Evolutionary conservation across 176 grass and related monocot species (phyloP).

Genomic region (Triticum timopheevii): DNA sequence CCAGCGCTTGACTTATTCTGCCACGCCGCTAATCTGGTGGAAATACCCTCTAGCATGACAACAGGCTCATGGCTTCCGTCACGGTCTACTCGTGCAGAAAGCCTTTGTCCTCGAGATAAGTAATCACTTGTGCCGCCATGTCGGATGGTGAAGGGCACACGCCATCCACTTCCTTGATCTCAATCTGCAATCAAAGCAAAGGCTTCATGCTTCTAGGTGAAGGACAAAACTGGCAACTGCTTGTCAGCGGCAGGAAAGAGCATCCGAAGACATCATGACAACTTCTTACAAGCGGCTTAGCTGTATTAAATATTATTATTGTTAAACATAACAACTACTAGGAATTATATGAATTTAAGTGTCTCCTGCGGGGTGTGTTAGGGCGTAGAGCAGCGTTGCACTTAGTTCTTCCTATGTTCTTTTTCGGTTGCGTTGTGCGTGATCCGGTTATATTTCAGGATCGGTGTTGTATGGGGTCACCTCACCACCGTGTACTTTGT

Average conservation of each 20-base stretch:
- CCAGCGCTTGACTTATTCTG: slow-evolving; percentile 18
- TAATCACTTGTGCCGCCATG: slow-evolving; percentile 76
- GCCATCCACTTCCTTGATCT: slow-evolving; percentile 82
- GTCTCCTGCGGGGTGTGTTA: too few relatives aligned
- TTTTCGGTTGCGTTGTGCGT: too few relatives aligned
- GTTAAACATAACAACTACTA: background rate
- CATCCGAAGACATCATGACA: background rate
- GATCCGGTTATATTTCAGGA: too few relatives aligned
- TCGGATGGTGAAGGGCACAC: slow-evolving; percentile 68
- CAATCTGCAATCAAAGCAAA: slow-evolving; percentile 59
- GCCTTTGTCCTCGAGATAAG: slow-evolving; percentile 90
- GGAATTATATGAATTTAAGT: too few relatives aligned
- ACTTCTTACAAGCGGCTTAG: background rate
- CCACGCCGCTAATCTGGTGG: background rate
- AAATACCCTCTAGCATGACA: background rate
- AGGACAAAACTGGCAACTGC: background rate
- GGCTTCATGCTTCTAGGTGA: background rate
- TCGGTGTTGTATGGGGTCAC: too few relatives aligned
- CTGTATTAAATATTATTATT: background rate
- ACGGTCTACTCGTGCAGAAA: slow-evolving; percentile 57
- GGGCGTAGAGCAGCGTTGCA: too few relatives aligned
- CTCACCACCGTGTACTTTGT: too few relatives aligned
- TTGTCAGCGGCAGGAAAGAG: background rate
- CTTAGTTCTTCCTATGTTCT: too few relatives aligned
- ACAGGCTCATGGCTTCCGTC: background rate